Conservation (phyloP, 495 filamentous ascomycete genomes). For the Penicillium lividum region DNA sequence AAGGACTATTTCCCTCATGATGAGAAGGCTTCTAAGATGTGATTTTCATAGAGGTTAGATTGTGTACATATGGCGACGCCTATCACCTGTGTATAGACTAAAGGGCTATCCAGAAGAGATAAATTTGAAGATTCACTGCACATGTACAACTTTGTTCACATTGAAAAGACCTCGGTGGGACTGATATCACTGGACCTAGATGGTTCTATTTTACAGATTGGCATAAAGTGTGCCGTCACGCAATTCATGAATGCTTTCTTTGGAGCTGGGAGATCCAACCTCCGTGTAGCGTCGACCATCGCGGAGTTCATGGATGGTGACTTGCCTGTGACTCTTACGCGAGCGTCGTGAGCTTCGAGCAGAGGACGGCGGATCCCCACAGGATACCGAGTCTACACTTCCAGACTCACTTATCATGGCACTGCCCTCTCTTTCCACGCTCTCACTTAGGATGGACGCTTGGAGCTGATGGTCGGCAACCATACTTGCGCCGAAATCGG, state of each 20-base stretch:
- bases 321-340: constrained; percentile 35
- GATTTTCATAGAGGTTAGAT: constrained; percentile 8
- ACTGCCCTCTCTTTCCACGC: constrained; percentile 35
- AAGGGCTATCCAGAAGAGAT: not conserved
- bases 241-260: constrained; percentile 46
- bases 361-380: constrained; percentile 25
- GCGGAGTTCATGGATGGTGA: constrained; percentile 48
- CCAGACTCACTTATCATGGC: constrained; percentile 37
- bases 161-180: not conserved
- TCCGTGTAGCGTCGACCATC: constrained; percentile 48
- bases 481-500: constrained; percentile 35
- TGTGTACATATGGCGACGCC: constrained; percentile 4
- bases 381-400: constrained; percentile 29
- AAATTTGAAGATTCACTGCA: not conserved
- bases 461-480: constrained; percentile 43
- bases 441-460: constrained; percentile 37
- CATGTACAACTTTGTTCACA: not conserved
- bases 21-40: constrained; percentile 39
- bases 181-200: not conserved
- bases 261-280: constrained; percentile 37
- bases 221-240: constrained; percentile 50
- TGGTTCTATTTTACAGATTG: constrained; percentile 25
- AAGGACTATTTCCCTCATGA: constrained; percentile 44
- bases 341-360: constrained; percentile 33
- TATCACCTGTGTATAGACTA: not conserved